These are phyloP conservation scores for Solanum chiquidenum DNA, from an alignment of 257 asterid genomes.

Conservation along the genomic window DNA sequence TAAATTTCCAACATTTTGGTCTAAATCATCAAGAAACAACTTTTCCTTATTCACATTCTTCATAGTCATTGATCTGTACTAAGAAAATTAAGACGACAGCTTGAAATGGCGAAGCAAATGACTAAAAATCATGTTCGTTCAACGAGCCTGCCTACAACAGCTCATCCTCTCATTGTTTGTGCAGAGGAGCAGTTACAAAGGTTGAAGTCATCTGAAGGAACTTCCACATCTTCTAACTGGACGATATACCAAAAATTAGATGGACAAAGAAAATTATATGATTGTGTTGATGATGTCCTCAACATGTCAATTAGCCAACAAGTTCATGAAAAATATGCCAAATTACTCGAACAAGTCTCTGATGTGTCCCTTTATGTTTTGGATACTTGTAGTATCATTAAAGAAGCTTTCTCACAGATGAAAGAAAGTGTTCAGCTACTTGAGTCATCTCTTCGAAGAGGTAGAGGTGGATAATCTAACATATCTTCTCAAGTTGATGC, in stretches of 20 bases:
- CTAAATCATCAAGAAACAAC: not conserved
- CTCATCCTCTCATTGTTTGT: conserved; percentile 7
- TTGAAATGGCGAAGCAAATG: not conserved
- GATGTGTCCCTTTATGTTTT: conserved; percentile 15
- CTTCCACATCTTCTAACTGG: not conserved
- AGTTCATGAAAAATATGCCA: not conserved
- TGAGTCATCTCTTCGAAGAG: conserved; percentile 16
- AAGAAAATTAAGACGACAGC: not conserved
- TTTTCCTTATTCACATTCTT: not conserved
- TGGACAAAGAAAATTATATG: conserved; percentile 4
- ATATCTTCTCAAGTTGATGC: not conserved
- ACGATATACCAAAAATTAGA: not conserved
- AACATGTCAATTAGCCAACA: conserved; percentile 16
- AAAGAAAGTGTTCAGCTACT: conserved; percentile 12
- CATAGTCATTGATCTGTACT: not conserved
- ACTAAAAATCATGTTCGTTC: conserved; percentile 5
- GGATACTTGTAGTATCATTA: conserved; percentile 4
- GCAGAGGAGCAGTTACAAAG: conserved; percentile 10
- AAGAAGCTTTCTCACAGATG: conserved; percentile 1
- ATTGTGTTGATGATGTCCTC: not conserved
- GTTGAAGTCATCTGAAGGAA: not conserved
- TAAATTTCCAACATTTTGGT: not conserved
- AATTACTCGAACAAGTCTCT: not conserved
- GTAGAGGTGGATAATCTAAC: not conserved
- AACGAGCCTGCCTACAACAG: conserved; percentile 15